These are phyloP conservation scores for Atkinsonella texensis DNA, from an alignment of 2,329 filamentous ascomycete genomes.

Conservation along the genomic window DNA sequence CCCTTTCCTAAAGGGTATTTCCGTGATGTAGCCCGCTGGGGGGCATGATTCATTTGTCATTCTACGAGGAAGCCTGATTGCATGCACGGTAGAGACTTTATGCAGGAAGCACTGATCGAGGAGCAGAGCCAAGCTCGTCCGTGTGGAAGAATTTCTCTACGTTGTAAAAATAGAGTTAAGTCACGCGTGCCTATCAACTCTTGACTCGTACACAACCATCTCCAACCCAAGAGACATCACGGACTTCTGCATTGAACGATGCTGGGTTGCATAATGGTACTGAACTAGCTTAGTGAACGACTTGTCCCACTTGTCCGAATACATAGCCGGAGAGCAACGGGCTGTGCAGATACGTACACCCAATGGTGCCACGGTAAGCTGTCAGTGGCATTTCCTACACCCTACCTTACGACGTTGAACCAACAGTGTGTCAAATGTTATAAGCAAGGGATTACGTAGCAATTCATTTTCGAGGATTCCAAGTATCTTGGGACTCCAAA, in stretches of 20 bases:
- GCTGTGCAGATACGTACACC: not conserved
- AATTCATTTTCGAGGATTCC: no score
- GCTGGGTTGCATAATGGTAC: not conserved
- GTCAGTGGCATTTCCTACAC: not conserved
- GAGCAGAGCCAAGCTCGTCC: not conserved
- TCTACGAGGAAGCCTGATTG: no score
- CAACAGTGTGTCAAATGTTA: not conserved
- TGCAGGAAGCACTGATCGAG: no score
- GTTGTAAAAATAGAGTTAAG: not conserved
- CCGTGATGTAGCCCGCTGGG: no score
- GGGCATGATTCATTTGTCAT: no score
- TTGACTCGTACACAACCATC: not conserved
- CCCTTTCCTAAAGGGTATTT: no score
- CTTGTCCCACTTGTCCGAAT: not conserved
- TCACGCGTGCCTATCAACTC: not conserved
- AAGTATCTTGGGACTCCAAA: no score
- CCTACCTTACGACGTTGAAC: not conserved
- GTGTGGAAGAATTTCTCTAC: not conserved
- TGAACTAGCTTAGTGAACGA: not conserved
- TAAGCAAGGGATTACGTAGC: no score
- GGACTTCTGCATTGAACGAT: not conserved
- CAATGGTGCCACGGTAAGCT: not conserved
- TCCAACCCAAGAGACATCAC: not conserved
- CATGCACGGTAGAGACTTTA: no score
- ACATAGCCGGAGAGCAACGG: not conserved